These are phyloP conservation scores for Rhizoclosmatium globosum DNA, from an alignment of 192 early-diverging fungal genomes.

Conservation along the genomic window DNA sequence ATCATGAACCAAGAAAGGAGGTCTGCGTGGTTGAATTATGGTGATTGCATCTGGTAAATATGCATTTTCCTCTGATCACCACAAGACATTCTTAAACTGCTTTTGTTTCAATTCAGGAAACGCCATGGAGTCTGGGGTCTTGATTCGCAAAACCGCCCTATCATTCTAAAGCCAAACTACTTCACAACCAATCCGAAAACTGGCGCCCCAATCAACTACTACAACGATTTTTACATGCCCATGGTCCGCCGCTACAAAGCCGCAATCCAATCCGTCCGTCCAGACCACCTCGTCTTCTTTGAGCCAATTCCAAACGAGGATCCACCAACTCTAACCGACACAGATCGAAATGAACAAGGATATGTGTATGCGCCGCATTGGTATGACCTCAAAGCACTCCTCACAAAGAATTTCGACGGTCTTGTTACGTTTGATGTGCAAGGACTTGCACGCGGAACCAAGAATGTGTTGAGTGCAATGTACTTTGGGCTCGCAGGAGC, in stretches of 20 bases:
- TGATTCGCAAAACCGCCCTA: conserved; percentile 55
- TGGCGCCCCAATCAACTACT: conserved; percentile 66
- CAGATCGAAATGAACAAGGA: conserved; percentile 54
- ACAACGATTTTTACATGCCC: conserved; percentile 76
- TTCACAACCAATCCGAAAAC: conserved; percentile 72
- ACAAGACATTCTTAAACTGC: no score
- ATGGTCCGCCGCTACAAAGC: conserved; percentile 71
- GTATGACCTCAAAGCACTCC: conserved; percentile 82
- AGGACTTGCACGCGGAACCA: conserved; percentile 71
- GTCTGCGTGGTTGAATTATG: conserved; percentile 70
- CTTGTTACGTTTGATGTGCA: conserved; percentile 85
- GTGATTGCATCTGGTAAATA: conserved; percentile 73
- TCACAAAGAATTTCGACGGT: conserved; percentile 62
- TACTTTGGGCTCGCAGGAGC: conserved; percentile 83
- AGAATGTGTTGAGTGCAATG: conserved; percentile 75
- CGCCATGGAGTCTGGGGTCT: conserved; percentile 80
- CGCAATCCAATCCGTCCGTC: conserved; percentile 65
- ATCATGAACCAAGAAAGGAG: conserved; percentile 64
- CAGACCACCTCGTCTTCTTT: conserved; percentile 70
- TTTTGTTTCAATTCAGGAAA: conserved; percentile 45
- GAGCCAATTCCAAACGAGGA: conserved; percentile 86
- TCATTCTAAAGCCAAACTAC: conserved; percentile 65
- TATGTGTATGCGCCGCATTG: conserved; percentile 86
- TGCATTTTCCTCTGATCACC: neutral
- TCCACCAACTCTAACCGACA: conserved; percentile 46